These are phyloP conservation scores for Penicillium sp. DNA, from an alignment of 2,329 filamentous ascomycete genomes.

Conservation along the genomic window DNA sequence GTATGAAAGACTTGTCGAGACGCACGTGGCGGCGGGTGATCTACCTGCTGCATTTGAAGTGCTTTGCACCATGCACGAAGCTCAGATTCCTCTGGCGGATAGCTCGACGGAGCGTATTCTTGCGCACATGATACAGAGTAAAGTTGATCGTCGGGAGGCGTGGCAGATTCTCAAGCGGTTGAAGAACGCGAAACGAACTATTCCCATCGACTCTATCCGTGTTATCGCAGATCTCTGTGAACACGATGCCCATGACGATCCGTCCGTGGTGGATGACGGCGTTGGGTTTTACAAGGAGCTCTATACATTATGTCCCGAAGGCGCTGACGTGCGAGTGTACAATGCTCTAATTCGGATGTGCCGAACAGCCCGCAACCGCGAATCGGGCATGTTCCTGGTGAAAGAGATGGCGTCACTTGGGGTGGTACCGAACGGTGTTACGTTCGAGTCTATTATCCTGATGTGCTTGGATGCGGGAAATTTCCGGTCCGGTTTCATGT, in stretches of 20 bases:
- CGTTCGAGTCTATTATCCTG: conserved; percentile 61
- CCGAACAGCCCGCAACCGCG: conserved; percentile 44
- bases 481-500: conserved; percentile 38
- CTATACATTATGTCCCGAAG: conserved; percentile 49
- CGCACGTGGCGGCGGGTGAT: conserved; percentile 62
- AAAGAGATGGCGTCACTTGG: conserved; percentile 59
- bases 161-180: conserved; percentile 58
- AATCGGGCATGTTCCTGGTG: conserved; percentile 60
- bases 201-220: conserved; percentile 50
- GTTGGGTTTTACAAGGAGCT: conserved; percentile 61
- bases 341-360: conserved; percentile 58
- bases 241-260: conserved; percentile 34
- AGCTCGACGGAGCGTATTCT: conserved; percentile 65
- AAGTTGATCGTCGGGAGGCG: conserved; percentile 50
- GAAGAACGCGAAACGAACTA: conserved; percentile 45
- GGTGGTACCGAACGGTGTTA: conserved; percentile 55
- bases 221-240: conserved; percentile 53
- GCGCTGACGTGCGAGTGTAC: conserved; percentile 52
- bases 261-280: conserved; percentile 47
- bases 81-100: conserved; percentile 56
- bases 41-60: conserved; percentile 65
- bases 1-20: conserved; percentile 74
- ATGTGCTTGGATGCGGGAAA: conserved; percentile 49
- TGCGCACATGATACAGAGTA: conserved; percentile 50
- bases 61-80: conserved; percentile 69